Conservation (phyloP, 495 filamentous ascomycete genomes). For the Ramalina intermedia region DNA sequence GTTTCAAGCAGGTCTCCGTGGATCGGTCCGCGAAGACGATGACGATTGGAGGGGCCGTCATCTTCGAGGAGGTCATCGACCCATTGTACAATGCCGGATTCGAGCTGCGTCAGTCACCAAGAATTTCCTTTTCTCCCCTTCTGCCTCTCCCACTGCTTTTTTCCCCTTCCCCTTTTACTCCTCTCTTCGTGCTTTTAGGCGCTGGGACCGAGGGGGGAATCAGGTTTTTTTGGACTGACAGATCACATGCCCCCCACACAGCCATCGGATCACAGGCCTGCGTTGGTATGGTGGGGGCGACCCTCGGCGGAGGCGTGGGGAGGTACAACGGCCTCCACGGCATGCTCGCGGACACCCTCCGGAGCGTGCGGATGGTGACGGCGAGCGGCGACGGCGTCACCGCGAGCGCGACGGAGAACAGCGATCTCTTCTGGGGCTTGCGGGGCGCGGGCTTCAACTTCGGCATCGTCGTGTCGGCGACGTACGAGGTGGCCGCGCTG, state of each 20-base stretch:
- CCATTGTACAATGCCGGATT: too few relatives aligned
- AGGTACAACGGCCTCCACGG: slow-evolving; percentile 6
- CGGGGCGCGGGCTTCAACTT: slow-evolving; percentile 13
- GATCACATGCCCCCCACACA: not conserved
- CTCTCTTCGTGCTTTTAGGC: too few relatives aligned
- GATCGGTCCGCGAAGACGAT: too few relatives aligned
- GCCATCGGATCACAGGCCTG: slow-evolving; percentile 4
- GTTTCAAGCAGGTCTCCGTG: too few relatives aligned
- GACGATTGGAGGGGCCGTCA: too few relatives aligned
- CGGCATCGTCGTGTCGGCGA: slow-evolving; percentile 18
- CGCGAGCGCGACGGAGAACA: slow-evolving; percentile 1
- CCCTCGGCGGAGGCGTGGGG: slow-evolving; percentile 8
- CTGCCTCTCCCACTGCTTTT: too few relatives aligned
- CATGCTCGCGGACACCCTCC: slow-evolving; percentile 4
- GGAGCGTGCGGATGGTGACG: slow-evolving; percentile 1
- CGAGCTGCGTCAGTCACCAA: too few relatives aligned
- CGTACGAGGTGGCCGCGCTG: slow-evolving; percentile 8
- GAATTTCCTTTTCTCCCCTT: too few relatives aligned
- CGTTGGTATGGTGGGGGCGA: slow-evolving; percentile 8
- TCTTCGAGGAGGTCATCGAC: too few relatives aligned
- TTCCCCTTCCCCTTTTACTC: too few relatives aligned
- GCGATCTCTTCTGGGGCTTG: slow-evolving; percentile 11
- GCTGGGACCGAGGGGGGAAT: too few relatives aligned
- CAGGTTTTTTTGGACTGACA: not conserved
- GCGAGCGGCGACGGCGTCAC: slow-evolving; percentile 1